Evolutionary conservation across 441 rosid genomes (phyloP).

Genomic region (Erodium chrysanthum): DNA sequence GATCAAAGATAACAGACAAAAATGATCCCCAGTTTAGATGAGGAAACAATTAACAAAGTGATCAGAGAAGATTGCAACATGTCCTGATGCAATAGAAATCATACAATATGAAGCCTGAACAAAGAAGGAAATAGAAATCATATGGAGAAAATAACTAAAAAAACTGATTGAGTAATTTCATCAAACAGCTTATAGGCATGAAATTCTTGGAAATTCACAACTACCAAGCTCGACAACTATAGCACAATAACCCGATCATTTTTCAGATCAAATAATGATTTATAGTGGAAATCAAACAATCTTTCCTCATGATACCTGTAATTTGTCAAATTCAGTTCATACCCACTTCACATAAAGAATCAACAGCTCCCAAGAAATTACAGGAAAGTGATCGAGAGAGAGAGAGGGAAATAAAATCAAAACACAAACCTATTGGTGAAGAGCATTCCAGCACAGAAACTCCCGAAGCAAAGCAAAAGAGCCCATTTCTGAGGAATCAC

Average conservation of each 20-base stretch:
- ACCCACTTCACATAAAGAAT: slow-evolving; percentile 9
- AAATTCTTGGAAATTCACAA: background rate
- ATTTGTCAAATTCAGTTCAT: background rate
- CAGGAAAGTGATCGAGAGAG: background rate
- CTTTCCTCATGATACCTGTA: too few relatives aligned
- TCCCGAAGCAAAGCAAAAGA: slow-evolving; percentile 51
- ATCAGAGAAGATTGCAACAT: slow-evolving; percentile 4
- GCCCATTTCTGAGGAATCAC: slow-evolving; percentile 62
- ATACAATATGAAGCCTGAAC: background rate
- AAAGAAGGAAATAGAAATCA: background rate
- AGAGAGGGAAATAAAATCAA: background rate
- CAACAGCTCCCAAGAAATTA: background rate
- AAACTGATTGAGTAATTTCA: background rate
- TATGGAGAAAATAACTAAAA: background rate
- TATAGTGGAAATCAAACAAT: background rate
- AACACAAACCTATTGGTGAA: slow-evolving; percentile 62
- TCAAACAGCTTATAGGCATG: background rate
- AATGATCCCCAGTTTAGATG: background rate
- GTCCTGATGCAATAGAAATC: background rate
- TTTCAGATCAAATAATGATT: too few relatives aligned
- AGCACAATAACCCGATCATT: too few relatives aligned
- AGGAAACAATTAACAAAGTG: background rate
- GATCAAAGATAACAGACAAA: background rate
- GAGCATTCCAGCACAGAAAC: slow-evolving; percentile 78
- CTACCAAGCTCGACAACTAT: background rate